A percentile compares a stretch with the other conserved stretches of the same genome.
phyloP scores from a whole-genome alignment of 1,139 yeast species.

The Saccharomyces hybrid region DNA sequence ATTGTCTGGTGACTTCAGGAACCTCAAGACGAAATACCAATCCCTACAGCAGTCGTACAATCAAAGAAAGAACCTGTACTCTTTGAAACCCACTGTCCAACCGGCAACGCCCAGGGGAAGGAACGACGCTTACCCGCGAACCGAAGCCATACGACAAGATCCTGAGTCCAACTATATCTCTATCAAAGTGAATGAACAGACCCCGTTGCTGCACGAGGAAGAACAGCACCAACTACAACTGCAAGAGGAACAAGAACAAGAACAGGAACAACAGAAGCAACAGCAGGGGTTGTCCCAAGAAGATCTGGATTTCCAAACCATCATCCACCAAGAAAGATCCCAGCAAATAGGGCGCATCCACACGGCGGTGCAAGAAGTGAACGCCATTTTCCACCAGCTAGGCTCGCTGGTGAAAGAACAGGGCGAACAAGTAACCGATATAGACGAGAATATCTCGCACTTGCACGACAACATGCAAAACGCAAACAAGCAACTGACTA shows the following conservation, averaged over 20 bases:
- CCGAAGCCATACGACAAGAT: conserved; percentile 9
- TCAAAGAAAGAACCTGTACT: conserved; percentile 10
- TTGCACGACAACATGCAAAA: conserved; percentile 60
- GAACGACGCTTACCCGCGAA: conserved; percentile 6
- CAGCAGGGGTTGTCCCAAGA: conserved; percentile 39
- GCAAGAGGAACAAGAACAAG: conserved; percentile 15
- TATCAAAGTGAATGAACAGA: conserved; percentile 36
- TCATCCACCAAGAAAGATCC: conserved; percentile 65
- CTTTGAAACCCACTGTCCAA: conserved; percentile 10
- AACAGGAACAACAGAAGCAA: conserved; percentile 24
- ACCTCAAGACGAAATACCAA: conserved; percentile 29
- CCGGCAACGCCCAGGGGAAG: conserved; percentile 10
- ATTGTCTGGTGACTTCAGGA: conserved; percentile 38
- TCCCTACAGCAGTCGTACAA: conserved; percentile 6
- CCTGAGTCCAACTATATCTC: conserved; percentile 23
- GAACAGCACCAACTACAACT: conserved; percentile 24
- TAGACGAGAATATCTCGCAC: conserved; percentile 68
- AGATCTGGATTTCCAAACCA: conserved; percentile 66
- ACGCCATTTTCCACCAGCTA: conserved; percentile 73
- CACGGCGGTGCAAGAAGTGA: conserved; percentile 74
- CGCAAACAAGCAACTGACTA: conserved; percentile 60
- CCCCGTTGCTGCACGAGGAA: conserved; percentile 33
- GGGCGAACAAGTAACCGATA: conserved; percentile 73
- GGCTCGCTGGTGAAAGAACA: conserved; percentile 74
- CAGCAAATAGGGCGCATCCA: conserved; percentile 65